Evolutionary conservation across 306 rosid species (phyloP).

Genomic region (Trifolium subterraneum): DNA sequence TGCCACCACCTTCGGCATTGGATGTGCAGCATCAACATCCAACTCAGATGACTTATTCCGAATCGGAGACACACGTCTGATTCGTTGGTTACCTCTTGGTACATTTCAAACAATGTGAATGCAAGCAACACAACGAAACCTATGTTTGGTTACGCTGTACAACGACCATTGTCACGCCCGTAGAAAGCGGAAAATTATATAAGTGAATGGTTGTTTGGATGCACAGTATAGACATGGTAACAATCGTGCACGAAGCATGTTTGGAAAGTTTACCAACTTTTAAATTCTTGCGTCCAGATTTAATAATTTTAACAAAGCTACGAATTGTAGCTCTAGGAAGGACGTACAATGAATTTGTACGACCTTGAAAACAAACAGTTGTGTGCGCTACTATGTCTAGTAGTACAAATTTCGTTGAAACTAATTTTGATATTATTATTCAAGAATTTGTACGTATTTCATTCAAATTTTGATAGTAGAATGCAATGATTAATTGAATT

Average conservation of each 20-base stretch:
- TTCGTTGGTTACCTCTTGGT: not conserved
- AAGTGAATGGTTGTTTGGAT: not conserved
- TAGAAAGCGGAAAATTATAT: not conserved
- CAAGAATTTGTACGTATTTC: not conserved
- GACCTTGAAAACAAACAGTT: not conserved
- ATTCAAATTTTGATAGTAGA: not conserved
- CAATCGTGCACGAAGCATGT: not conserved
- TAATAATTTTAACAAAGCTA: not conserved
- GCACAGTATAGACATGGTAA: not conserved
- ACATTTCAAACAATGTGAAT: not conserved
- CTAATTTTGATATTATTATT: slow-evolving; percentile 19
- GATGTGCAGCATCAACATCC: not conserved
- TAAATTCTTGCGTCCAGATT: not conserved
- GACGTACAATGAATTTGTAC: not conserved
- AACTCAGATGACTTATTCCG: not conserved
- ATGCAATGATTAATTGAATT: no score
- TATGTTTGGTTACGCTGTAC: not conserved
- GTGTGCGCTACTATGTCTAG: not conserved
- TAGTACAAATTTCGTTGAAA: not conserved
- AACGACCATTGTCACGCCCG: not conserved
- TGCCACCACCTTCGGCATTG: not conserved
- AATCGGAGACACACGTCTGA: not conserved
- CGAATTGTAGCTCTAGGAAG: not conserved
- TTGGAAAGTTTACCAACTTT: not conserved
- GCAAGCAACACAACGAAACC: not conserved